These are phyloP conservation scores for Bipolaris victoriae DNA, from an alignment of 2,329 filamentous ascomycete species.

Conservation along the genomic window DNA sequence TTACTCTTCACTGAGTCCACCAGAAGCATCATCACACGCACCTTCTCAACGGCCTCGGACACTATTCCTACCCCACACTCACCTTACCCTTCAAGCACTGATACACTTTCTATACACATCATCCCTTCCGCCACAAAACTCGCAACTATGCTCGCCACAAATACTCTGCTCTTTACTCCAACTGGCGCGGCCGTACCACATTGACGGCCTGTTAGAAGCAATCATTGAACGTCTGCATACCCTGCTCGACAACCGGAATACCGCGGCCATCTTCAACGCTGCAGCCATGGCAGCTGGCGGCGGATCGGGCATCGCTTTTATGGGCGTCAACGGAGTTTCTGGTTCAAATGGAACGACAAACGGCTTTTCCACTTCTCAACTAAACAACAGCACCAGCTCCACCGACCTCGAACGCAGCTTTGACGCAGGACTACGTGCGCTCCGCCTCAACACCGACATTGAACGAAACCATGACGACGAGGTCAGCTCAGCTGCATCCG, in stretches of 20 bases:
- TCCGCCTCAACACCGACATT: conserved; percentile 60
- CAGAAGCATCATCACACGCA: conserved; percentile 60
- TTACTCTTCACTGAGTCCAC: conserved; percentile 55
- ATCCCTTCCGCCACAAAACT: conserved; percentile 76
- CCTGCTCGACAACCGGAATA: conserved; percentile 89
- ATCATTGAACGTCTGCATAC: conserved; percentile 90
- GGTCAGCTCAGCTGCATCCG: conserved; percentile 41
- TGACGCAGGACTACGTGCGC: conserved; percentile 44
- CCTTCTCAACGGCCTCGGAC: conserved; percentile 77
- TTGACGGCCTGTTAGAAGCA: conserved; percentile 90
- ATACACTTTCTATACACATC: conserved; percentile 95
- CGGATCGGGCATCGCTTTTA: conserved; percentile 78
- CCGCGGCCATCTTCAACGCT: conserved; percentile 96
- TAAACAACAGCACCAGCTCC: conserved; percentile 9
- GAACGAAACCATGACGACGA: conserved; percentile 42
- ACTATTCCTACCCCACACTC: conserved; percentile 91
- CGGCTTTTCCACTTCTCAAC: conserved; percentile 14
- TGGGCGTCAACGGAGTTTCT: conserved; percentile 38
- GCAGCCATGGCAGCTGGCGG: conserved; percentile 97
- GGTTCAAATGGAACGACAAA: conserved; percentile 38
- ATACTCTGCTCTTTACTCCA: conserved; percentile 95
- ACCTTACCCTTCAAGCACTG: conserved; percentile 85
- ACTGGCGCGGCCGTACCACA: conserved; percentile 87
- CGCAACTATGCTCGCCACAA: conserved; percentile 86
- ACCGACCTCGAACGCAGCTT: conserved; percentile 36